phyloP scores from a whole-genome alignment of 352 stramenopile genomes.

The Globisporangium splendens region DNA sequence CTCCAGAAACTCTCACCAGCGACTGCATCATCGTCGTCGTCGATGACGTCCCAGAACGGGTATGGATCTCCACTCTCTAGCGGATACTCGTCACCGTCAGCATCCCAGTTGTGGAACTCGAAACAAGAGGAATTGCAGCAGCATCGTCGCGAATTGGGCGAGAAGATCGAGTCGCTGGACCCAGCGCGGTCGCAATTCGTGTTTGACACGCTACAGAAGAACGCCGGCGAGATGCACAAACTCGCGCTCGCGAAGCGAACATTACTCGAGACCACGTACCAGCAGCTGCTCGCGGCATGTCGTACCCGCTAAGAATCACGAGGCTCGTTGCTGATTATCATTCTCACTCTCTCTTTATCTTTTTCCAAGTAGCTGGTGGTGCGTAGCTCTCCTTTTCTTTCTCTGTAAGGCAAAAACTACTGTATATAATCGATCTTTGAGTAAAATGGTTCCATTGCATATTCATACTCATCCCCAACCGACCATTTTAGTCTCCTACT shows the following conservation, averaged over 20 bases:
- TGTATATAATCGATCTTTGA: too few species aligned
- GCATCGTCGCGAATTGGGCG: conserved; percentile 43
- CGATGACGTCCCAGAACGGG: conserved; percentile 11
- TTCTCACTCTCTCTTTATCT: too few species aligned
- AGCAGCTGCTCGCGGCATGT: conserved; percentile 48
- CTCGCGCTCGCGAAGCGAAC: conserved; percentile 66
- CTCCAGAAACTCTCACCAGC: conserved; percentile 19
- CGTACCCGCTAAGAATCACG: background rate
- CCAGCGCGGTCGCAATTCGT: conserved; percentile 65
- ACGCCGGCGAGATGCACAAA: conserved; percentile 70
- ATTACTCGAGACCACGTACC: conserved; percentile 54
- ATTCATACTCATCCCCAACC: background rate
- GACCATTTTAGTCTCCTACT: conserved; percentile 1
- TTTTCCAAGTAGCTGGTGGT: background rate
- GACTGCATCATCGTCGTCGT: conserved; percentile 12
- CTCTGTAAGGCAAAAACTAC: too few species aligned
- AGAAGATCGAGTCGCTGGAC: conserved; percentile 59
- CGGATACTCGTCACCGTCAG: conserved; percentile 7
- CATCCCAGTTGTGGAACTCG: conserved; percentile 28
- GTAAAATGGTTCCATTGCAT: background rate
- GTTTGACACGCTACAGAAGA: conserved; percentile 60
- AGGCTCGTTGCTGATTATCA: too few species aligned
- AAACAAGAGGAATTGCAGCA: conserved; percentile 51
- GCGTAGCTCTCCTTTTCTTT: background rate
- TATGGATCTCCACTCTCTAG: conserved; percentile 5